These are phyloP conservation scores for Mycena olivaceomarginata DNA, from an alignment of 768 basidiomycete genomes.

Conservation along the genomic window DNA sequence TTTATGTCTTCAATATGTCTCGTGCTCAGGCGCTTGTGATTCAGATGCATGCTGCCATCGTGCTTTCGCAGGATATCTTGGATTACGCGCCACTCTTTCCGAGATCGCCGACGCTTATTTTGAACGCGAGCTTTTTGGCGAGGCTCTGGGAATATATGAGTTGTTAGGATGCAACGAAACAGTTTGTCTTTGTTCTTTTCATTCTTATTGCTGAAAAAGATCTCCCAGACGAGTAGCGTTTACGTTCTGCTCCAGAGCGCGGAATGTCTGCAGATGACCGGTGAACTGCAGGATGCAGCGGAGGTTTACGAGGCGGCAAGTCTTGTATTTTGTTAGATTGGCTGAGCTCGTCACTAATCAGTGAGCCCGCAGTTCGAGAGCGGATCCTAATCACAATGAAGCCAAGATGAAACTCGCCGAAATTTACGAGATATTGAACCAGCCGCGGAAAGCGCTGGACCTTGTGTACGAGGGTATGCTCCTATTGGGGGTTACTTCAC, in stretches of 20 bases:
- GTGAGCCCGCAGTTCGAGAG: slow-evolving; percentile 74
- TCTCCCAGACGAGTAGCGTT: slow-evolving; percentile 79
- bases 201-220: too few species aligned
- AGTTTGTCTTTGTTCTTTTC: slow-evolving; percentile 57
- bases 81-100: slow-evolving; percentile 85
- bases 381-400: slow-evolving; percentile 86
- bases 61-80: slow-evolving; percentile 82
- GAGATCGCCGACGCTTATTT: slow-evolving; percentile 93
- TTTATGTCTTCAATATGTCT: not conserved
- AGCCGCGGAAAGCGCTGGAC: slow-evolving; percentile 88
- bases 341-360: not conserved
- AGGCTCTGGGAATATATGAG: slow-evolving; percentile 89
- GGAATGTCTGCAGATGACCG: slow-evolving; percentile 86
- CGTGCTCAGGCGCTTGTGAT: not conserved
- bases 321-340: not conserved
- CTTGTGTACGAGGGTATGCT: slow-evolving; percentile 87
- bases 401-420: slow-evolving; percentile 94
- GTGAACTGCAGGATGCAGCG: slow-evolving; percentile 84
- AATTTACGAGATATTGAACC: slow-evolving; percentile 89
- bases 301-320: slow-evolving; percentile 91
- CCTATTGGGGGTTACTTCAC: not conserved
- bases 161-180: slow-evolving; percentile 83
- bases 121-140: slow-evolving; percentile 83
- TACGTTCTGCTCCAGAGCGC: slow-evolving; percentile 87
- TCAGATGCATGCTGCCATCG: slow-evolving; percentile 85